Evolutionary conservation across 2,329 filamentous ascomycete species (phyloP).

Genomic region (Thelonectria rubi): DNA sequence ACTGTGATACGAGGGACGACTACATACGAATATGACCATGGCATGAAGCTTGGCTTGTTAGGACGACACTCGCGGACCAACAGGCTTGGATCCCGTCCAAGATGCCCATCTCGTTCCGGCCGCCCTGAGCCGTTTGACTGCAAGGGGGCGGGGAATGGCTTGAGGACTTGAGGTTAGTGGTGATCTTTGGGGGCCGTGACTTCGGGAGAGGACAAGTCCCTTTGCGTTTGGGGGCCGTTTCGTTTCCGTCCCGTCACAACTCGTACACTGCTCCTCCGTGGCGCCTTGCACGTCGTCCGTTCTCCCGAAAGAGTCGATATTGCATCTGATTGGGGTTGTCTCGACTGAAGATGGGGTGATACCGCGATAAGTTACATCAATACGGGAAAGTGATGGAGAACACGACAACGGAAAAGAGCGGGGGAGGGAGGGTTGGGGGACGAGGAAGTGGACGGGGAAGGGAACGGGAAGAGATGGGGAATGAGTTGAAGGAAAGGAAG

Average conservation of each 20-base stretch:
- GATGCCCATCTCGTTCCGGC: conserved; percentile 5
- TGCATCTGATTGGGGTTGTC: background rate
- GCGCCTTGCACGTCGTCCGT: background rate
- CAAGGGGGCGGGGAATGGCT: background rate
- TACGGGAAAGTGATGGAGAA: background rate
- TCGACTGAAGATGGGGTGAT: background rate
- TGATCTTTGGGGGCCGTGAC: conserved; percentile 6
- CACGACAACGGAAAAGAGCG: background rate
- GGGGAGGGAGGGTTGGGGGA: background rate
- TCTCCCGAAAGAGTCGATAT: background rate
- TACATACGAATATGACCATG: background rate
- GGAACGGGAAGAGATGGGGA: background rate
- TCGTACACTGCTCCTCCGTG: background rate
- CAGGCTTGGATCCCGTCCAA: background rate
- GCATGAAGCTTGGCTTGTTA: background rate
- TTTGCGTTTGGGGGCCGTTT: conserved; percentile 13
- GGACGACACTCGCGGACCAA: background rate
- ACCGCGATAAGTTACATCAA: too few species aligned
- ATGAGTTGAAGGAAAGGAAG: background rate
- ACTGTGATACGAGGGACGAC: background rate
- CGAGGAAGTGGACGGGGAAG: too few species aligned
- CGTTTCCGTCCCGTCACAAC: background rate
- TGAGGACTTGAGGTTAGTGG: background rate
- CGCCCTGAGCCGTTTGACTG: conserved; percentile 11
- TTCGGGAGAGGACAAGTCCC: background rate